Evolutionary conservation across 805 yeast genomes (phyloP), one percentile per base, ranked within the genome.

Genomic region (Candida tammaniensis): DNA sequence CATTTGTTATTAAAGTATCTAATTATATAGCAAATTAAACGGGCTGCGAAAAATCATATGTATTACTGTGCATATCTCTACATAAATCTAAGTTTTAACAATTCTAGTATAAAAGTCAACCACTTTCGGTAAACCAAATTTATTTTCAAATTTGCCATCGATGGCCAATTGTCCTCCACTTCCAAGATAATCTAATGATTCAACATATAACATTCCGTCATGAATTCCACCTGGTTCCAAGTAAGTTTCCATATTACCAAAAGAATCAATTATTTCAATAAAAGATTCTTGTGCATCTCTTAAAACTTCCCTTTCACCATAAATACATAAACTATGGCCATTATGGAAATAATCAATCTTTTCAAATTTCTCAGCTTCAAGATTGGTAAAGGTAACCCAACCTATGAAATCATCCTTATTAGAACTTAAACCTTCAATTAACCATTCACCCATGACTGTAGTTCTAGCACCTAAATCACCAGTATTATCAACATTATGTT

Each of bases 221-320:
- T 61, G 68, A 20, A 59, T 54, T 20, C 67, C 68, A 11, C 66
- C 65, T 4, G 47, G 45, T 31, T 61, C 68, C 9, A 53, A 30
- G 22, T 40, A 40, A 3, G 36, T 39, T 19, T 46, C 40, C 14
- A 61, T 32, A 16, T 47, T 44, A 17, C 50, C 54, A 5, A 47
- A 32, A 6, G 36, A 35, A 32, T 54, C 46, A 24, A 55, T 42
- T 15, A 45, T 35, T 5, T 48, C 42, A 7, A 47, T 27, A 27
- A 55, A 59, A 8, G 40, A 43, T 38, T 59, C 65, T 16, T 55
- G 46, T 4, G 61, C 55, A 27, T 51, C 53, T 25, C 59, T 43
- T 18, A 62, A 51, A 7, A 54, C 48, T 41, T 62, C 68, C 26
- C 65, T 45, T 33, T 57, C 64, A 12, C 68, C 68, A 29, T 45